Conservation (phyloP, 495 filamentous ascomycete species). For the Monascus purpureus region DNA sequence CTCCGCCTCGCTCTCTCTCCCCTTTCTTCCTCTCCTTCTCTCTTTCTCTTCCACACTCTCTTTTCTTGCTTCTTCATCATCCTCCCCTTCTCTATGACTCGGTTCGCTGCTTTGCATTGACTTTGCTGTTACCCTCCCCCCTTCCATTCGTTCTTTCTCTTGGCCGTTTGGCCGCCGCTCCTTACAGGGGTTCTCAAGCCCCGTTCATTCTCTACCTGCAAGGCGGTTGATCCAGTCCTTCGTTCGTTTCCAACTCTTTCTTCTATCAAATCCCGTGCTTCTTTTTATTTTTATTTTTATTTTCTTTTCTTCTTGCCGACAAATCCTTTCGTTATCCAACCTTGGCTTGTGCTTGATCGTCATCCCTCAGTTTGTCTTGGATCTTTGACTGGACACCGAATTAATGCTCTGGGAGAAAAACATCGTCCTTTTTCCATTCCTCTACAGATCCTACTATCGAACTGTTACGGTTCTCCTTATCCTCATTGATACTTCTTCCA, state of each 20-base stretch:
- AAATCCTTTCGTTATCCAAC: no score
- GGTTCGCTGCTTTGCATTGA: no score
- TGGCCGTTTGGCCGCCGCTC: constrained; percentile 19
- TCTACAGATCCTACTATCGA: no score
- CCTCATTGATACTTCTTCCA: constrained; percentile 1
- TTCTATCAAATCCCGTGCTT: no score
- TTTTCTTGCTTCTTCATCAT: constrained; percentile 1
- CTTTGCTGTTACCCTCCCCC: neutral
- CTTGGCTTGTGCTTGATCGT: no score
- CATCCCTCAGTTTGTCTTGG: no score
- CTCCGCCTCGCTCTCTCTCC: constrained; percentile 4
- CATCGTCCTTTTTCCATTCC: no score
- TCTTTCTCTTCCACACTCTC: constrained; percentile 3
- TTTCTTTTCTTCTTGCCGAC: no score
- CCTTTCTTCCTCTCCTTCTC: constrained; percentile 4
- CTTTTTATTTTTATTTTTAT: no score
- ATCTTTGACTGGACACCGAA: no score
- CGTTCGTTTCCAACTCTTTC: constrained; percentile 1
- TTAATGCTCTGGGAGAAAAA: no score
- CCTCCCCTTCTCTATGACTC: constrained; percentile 10
- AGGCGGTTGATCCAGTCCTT: constrained; percentile 3
- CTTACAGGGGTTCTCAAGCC: constrained; percentile 12
- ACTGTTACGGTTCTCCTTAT: constrained; percentile 2
- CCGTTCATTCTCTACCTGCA: constrained; percentile 20
- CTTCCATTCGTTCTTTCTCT: constrained; percentile 1